Base-by-base conservation (phyloP, 2,329 filamentous ascomycete species). In the Zymoseptoria brevis region DNA sequence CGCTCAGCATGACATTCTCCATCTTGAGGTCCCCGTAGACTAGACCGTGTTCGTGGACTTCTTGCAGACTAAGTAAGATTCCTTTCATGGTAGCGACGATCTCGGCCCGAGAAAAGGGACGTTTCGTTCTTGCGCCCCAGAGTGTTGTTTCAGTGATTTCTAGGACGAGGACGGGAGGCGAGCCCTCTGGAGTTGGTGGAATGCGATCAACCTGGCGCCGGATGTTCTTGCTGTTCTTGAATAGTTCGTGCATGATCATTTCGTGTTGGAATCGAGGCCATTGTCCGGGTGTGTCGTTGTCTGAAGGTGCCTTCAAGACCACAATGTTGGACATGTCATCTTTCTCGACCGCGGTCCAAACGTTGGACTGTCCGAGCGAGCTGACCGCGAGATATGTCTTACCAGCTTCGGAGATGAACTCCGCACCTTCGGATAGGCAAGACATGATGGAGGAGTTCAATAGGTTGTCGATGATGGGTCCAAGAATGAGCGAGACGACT, bases 171-270 rank as follows among this genome's bases (percentile, higher is more conserved):
- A 67, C 61, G 19, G 69, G 69, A 26, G 64, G 66, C 13, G 52
- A 54, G 5, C 55, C 55, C 1, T 58, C 50, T 13, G 53, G 48
- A 1, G 50, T 57, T 0, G 69, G 65, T 9, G 66, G 61, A 19
- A 71, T 68, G 11, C 67, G 66, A 57, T 71, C 69, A 26, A 69
- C 50, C 26, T 69, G 64, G 45, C 62, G 63, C 22, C 69, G 64
- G 41, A 71, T 65, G 22, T 50, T 56, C 11, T 53, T 45, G 19
- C 58, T 64, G 35, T 64, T 62, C 48, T 68, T 70, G 57, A 70
- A 62, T 7, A 71, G 57, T 59, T 70, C 67, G 53, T 71, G 69
- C 65, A 71, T 70, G 53, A 68, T 63, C 66, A 71, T 69, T 53
- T 71, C 69, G 24, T 68, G 62, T 29, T 64, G 61, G 56, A 71